Evolutionary conservation across 192 early-diverging fungal genomes (phyloP).

Genomic region (Diversispora eburnea): DNA sequence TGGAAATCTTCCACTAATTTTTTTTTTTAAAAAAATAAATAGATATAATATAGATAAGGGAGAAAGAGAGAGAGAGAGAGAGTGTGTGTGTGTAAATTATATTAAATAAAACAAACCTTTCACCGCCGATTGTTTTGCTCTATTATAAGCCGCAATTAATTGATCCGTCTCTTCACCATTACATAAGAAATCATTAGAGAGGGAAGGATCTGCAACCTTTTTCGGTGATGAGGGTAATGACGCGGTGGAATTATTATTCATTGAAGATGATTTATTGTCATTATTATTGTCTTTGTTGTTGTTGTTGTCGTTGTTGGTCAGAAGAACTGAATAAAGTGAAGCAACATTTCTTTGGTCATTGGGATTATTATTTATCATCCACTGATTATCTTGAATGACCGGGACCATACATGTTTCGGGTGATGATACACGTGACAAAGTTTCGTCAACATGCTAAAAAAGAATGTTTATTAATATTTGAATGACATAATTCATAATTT

Average conservation of each 20-base stretch:
- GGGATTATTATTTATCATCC: not conserved
- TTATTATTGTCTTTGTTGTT: too few relatives aligned
- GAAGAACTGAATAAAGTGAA: constrained; percentile 20
- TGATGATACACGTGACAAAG: constrained; percentile 25
- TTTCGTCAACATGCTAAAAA: constrained; percentile 25
- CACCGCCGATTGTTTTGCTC: constrained; percentile 57
- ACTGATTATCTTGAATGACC: constrained; percentile 1
- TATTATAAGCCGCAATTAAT: constrained; percentile 40
- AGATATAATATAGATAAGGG: too few relatives aligned
- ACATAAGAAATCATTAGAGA: constrained; percentile 4
- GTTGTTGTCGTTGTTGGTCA: not conserved
- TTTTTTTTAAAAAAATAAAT: too few relatives aligned
- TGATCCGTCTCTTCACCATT: constrained; percentile 3
- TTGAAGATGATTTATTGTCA: not conserved
- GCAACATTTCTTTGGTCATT: constrained; percentile 11
- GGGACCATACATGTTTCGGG: constrained; percentile 28
- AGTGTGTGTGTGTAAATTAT: not conserved
- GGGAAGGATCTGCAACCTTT: not conserved
- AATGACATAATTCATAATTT: not conserved
- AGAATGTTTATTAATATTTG: not conserved
- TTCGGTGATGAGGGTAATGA: not conserved
- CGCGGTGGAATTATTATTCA: not conserved
- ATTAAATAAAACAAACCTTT: constrained; percentile 38
- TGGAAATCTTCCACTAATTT: constrained; percentile 56
- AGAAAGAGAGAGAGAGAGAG: too few relatives aligned